These are phyloP conservation scores for Ogataea hybrid DNA, from an alignment of 1,139 yeast species.

Conservation along the genomic window DNA sequence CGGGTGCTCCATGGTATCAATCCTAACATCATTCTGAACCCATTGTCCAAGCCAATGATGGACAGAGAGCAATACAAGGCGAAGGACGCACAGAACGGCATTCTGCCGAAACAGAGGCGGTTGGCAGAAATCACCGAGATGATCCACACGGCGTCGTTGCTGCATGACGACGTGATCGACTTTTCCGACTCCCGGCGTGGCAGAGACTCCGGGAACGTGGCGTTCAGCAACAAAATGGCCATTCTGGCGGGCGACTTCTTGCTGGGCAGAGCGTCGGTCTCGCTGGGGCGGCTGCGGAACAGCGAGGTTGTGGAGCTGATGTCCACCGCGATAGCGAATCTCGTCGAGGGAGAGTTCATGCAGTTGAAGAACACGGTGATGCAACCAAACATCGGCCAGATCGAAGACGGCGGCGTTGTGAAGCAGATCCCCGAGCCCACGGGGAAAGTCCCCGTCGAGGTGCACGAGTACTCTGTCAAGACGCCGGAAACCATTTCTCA, in stretches of 20 bases:
- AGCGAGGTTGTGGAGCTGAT: conserved; percentile 96
- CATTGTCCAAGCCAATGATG: conserved; percentile 79
- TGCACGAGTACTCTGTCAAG: conserved; percentile 58
- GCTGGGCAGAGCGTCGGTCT: conserved; percentile 94
- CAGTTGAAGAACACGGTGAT: conserved; percentile 90
- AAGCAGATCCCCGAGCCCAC: conserved; percentile 60
- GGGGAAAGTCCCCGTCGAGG: conserved; percentile 57
- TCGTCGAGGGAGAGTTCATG: conserved; percentile 98
- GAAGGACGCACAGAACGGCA: conserved; percentile 61
- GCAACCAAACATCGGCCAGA: conserved; percentile 44
- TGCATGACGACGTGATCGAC: conserved; percentile 98
- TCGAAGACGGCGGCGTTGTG: conserved; percentile 42
- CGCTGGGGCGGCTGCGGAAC: conserved; percentile 86
- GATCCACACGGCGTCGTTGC: conserved; percentile 96
- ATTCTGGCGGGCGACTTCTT: conserved; percentile 95
- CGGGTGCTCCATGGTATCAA: conserved; percentile 84
- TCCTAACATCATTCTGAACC: conserved; percentile 76
- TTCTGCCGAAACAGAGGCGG: conserved; percentile 90
- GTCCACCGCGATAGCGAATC: conserved; percentile 93
- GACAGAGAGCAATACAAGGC: conserved; percentile 48
- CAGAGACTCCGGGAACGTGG: conserved; percentile 86
- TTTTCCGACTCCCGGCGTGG: conserved; percentile 89
- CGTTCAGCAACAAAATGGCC: conserved; percentile 96
- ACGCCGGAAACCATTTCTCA: conserved; percentile 46
- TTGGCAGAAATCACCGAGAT: conserved; percentile 96